Conservation (phyloP, 306 rosid genomes). For the Vachellia collinsii region DNA sequence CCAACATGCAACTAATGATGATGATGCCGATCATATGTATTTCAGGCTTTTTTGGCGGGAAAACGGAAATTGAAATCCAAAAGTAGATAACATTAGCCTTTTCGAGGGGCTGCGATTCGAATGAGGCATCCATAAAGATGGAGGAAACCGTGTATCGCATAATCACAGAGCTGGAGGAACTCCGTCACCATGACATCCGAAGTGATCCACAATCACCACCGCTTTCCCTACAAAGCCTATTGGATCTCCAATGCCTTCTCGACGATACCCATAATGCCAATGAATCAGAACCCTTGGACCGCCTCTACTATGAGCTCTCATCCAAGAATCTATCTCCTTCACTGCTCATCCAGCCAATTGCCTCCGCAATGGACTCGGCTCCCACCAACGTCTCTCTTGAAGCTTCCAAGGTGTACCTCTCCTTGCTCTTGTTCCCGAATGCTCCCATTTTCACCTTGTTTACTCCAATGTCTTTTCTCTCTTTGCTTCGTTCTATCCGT, state of each 20-base stretch:
- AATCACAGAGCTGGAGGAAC: constrained; percentile 61
- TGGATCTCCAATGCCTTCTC: constrained; percentile 65
- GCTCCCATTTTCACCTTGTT: constrained; percentile 89
- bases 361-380: constrained; percentile 78
- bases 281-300: constrained; percentile 41
- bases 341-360: constrained; percentile 53
- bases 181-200: constrained; percentile 45
- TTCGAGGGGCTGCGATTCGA: background rate
- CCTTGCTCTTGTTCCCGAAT: constrained; percentile 66
- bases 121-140: constrained; percentile 52
- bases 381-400: constrained; percentile 54
- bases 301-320: constrained; percentile 60
- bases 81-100: background rate
- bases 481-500: constrained; percentile 85
- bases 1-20: background rate
- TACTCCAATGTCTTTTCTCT: constrained; percentile 78
- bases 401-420: constrained; percentile 75
- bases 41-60: constrained; percentile 28
- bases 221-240: constrained; percentile 58
- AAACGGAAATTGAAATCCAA: constrained; percentile 6
- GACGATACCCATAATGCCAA: constrained; percentile 25
- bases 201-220: constrained; percentile 41
- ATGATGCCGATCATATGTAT: background rate
- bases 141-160: constrained; percentile 63
- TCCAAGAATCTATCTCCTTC: constrained; percentile 65